Evolutionary conservation across 106 monocot genomes (phyloP).

Genomic region (Dendrobium huoshanense): DNA sequence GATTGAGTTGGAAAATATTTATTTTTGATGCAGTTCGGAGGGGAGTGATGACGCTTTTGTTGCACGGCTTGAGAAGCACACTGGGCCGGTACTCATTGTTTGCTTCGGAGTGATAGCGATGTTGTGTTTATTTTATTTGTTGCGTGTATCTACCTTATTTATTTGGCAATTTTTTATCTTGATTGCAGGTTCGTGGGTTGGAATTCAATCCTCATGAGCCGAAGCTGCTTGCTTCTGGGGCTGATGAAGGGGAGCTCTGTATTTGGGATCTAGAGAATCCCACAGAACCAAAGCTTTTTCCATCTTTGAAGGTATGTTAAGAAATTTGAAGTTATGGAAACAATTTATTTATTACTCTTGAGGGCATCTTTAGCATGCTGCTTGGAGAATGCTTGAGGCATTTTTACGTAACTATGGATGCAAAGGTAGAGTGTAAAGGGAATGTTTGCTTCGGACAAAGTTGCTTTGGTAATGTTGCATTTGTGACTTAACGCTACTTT

Average conservation of each 20-base stretch:
- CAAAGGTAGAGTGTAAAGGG: not conserved
- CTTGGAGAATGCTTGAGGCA: not conserved
- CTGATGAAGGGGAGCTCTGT: constrained; percentile 90
- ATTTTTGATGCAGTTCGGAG: constrained; percentile 48
- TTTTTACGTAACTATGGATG: not conserved
- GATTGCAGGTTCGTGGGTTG: constrained; percentile 75
- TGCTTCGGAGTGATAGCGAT: not conserved
- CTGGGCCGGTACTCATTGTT: constrained; percentile 55
- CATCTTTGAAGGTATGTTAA: constrained; percentile 64
- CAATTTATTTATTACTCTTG: not conserved
- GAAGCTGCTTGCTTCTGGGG: constrained; percentile 89
- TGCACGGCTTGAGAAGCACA: constrained; percentile 72
- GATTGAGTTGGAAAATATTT: constrained; percentile 9
- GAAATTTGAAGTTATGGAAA: not conserved
- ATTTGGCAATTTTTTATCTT: not conserved
- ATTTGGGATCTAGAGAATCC: constrained; percentile 91
- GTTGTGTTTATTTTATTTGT: not conserved
- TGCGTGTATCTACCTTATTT: not conserved
- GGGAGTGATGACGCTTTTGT: constrained; percentile 58
- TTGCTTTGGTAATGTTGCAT: not conserved
- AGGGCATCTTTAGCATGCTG: not conserved
- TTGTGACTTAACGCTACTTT: not conserved
- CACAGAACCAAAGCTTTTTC: constrained; percentile 55
- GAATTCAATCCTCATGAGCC: constrained; percentile 67
- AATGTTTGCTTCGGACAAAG: not conserved